Conservation (phyloP, 805 yeast species). For the Komagataella ulmi region DNA sequence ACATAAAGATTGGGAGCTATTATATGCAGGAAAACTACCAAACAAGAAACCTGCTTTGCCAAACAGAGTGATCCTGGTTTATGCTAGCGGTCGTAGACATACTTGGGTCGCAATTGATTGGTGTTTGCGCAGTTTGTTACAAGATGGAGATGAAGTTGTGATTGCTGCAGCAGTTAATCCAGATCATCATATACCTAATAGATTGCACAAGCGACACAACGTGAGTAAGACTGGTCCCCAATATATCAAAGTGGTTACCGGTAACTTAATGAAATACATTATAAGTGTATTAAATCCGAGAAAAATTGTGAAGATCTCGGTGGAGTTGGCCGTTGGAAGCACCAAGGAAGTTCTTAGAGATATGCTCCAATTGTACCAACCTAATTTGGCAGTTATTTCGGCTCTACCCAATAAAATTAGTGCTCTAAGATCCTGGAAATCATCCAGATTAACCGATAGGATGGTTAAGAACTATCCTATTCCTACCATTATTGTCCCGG, state of each 20-base stretch:
- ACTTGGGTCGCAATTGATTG: slow-evolving; percentile 80
- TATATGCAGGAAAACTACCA: slow-evolving; percentile 25
- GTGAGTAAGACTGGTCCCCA: slow-evolving; percentile 31
- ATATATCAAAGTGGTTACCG: slow-evolving; percentile 28
- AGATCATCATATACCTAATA: slow-evolving; percentile 1
- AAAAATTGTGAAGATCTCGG: slow-evolving; percentile 33
- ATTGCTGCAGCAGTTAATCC: slow-evolving; percentile 40
- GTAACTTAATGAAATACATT: slow-evolving; percentile 39
- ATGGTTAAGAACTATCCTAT: slow-evolving; percentile 50
- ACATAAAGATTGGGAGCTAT: slow-evolving; percentile 32
- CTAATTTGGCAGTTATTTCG: slow-evolving; percentile 42
- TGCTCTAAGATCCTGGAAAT: slow-evolving; percentile 45
- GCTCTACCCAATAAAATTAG: slow-evolving; percentile 36
- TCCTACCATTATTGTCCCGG: slow-evolving; percentile 58
- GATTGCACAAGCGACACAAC: not conserved
- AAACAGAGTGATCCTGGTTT: slow-evolving; percentile 43
- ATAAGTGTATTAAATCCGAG: slow-evolving; percentile 31
- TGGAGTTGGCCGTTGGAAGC: slow-evolving; percentile 48
- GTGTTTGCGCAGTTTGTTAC: slow-evolving; percentile 38
- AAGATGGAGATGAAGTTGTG: slow-evolving; percentile 55
- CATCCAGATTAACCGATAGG: slow-evolving; percentile 50
- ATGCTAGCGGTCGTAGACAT: slow-evolving; percentile 58
- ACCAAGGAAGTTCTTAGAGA: slow-evolving; percentile 45
- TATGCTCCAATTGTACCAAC: slow-evolving; percentile 47
- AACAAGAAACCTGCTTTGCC: slow-evolving; percentile 28